Conservation (phyloP, 2,329 filamentous ascomycete species). For the Allantophomopsis lycopodina region DNA sequence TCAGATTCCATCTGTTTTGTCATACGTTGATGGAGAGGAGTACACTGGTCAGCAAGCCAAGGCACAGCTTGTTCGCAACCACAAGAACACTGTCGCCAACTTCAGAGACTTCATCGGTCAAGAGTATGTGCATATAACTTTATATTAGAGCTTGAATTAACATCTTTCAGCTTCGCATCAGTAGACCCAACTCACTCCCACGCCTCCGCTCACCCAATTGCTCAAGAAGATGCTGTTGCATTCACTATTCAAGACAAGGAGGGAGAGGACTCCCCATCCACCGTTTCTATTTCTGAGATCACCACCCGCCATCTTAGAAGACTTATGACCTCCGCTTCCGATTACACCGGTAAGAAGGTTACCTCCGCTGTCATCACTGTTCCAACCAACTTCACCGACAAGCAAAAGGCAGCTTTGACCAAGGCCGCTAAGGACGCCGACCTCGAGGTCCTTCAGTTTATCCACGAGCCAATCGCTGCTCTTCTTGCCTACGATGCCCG, state of each 20-base stretch:
- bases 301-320: conserved; percentile 75
- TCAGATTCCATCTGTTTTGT: conserved; percentile 88
- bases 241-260: conserved; percentile 75
- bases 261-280: conserved; percentile 44
- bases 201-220: conserved; percentile 78
- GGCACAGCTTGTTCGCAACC: conserved; percentile 81
- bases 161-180: conserved; percentile 59
- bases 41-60: conserved; percentile 96
- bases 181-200: conserved; percentile 95
- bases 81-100: conserved; percentile 84
- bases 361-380: conserved; percentile 91
- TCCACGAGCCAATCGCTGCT: conserved; percentile 81
- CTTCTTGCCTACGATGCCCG: conserved; percentile 85
- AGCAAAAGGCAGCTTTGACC: conserved; percentile 69
- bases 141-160: conserved; percentile 8
- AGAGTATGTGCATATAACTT: conserved; percentile 46
- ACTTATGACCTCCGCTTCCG: conserved; percentile 69
- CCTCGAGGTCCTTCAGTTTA: conserved; percentile 83
- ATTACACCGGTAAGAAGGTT: conserved; percentile 86
- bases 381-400: conserved; percentile 83
- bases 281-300: conserved; percentile 65
- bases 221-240: conserved; percentile 55
- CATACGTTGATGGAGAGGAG: conserved; percentile 91
- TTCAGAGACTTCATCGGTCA: conserved; percentile 94
- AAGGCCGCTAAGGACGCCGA: conserved; percentile 68